Evolutionary conservation across 805 yeast species (phyloP), one percentile per base, ranked within the genome.

Genomic region (Yamadazyma sp.): DNA sequence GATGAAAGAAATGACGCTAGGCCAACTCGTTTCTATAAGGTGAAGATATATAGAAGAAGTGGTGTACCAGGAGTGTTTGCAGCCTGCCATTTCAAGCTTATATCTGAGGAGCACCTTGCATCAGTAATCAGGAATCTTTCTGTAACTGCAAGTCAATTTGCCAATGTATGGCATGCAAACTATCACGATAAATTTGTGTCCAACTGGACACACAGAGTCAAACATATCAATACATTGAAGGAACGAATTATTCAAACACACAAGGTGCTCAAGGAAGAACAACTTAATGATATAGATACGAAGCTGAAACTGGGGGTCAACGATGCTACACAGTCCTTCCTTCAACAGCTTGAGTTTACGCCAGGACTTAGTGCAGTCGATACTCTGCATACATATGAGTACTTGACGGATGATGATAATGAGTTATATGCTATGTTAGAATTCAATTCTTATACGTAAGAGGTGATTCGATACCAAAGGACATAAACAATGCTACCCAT

Each of bases 31-130:
- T 71, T 60, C 49, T 86, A 70, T 63, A 76, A 75, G 47, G 89
- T 87, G 8, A 77, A 83, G 41, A 70, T 80, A 0, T 78, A 68
- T 56, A 64, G 89, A 42, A 68, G 82, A 38, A 67, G 76, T 3
- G 90, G 88, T 2, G 79, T 85, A 7, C 91, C 91, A 3, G 88
- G 84, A 3, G 70, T 85, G 6, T 78, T 85, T 51, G 81, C 95
- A 0, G 78, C 90, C 0, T 75, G 84, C 29, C 90, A 84, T 50
- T 75, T 82, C 59, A 87, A 87, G 60, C 65, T 88, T 16, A 67
- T 88, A 6, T 72, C 81, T 12, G 80, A 70, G 37, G 70, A 68
- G 29, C 74, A 78, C 21, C 60, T 89, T 32, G 73, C 95, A 0
- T 60, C 64, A 4, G 80, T 81, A 54, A 74, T 87, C 7, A 70